phyloP scores from a whole-genome alignment of 495 filamentous ascomycete genomes.

The Trypethelium eluteriae region DNA sequence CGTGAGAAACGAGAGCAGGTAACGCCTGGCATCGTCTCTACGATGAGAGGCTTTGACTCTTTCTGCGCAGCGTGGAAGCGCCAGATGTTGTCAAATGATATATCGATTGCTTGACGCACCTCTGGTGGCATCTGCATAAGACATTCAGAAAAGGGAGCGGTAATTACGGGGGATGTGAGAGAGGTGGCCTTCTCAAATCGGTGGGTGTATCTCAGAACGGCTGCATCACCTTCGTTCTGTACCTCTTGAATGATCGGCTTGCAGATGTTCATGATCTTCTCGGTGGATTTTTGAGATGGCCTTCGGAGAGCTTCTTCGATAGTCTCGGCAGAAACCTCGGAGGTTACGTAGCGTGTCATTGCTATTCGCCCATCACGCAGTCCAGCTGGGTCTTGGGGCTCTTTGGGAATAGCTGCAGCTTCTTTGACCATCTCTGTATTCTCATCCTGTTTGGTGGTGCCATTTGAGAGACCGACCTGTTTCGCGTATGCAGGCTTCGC shows the following conservation, averaged over 20 bases:
- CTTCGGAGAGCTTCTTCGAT: slow-evolving; percentile 68
- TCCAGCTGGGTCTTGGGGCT: slow-evolving; percentile 39
- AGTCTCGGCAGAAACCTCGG: slow-evolving; percentile 50
- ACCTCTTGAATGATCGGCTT: slow-evolving; percentile 85
- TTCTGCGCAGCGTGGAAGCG: slow-evolving; percentile 88
- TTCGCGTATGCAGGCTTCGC: slow-evolving; percentile 85
- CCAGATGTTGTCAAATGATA: slow-evolving; percentile 86
- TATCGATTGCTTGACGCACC: slow-evolving; percentile 82
- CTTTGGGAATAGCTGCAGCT: slow-evolving; percentile 40
- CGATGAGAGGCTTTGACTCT: slow-evolving; percentile 65
- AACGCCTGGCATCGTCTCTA: slow-evolving; percentile 97
- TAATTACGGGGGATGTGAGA: slow-evolving; percentile 77
- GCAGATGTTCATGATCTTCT: slow-evolving; percentile 81
- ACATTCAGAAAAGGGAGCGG: slow-evolving; percentile 72
- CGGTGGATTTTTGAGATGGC: slow-evolving; percentile 85
- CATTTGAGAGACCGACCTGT: slow-evolving; percentile 59
- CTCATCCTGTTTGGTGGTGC: slow-evolving; percentile 17
- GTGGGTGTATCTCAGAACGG: slow-evolving; percentile 83
- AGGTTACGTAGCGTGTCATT: slow-evolving; percentile 70
- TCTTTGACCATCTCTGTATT: slow-evolving; percentile 36
- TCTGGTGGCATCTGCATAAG: slow-evolving; percentile 79
- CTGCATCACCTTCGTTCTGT: slow-evolving; percentile 71
- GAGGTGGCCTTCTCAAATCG: slow-evolving; percentile 94
- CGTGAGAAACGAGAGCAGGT: slow-evolving; percentile 88
- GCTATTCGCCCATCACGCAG: slow-evolving; percentile 54